Base-by-base conservation (phyloP, 2,329 filamentous ascomycete species). In the Trichoderma asperellum region DNA sequence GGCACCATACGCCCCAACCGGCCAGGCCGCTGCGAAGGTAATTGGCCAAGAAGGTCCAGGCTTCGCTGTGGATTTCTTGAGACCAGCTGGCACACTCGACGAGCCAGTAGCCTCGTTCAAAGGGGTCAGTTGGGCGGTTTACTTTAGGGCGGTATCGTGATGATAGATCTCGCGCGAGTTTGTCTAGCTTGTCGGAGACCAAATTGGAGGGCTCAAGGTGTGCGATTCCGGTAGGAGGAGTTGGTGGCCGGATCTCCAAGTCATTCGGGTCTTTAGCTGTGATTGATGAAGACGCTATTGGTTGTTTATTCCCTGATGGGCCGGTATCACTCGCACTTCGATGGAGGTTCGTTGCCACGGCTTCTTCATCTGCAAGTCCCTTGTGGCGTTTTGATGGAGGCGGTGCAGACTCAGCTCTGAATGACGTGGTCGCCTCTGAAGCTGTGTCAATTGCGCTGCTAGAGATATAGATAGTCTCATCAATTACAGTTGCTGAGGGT, bases 21-120 rank as follows among this genome's bases (percentile, higher is more conserved):
- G 87, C 85, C 27, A 83, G 80, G 0, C 89, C 88, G 32, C 81
- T 82, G 6, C 81, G 81, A 40, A 96, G 80, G 60, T 88, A 87
- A 18, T 89, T 85, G 6, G 82, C 82, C 29, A 94, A 79, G 62
- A 86, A 89, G 0, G 80, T 78, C 91, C 92, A 94, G 8, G 89
- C 84, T 2, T 83, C 80, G 18, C 81, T 77, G 61, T 87, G 85
- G 4, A 84, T 74, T 0, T 79, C 77, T 0, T 76, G 64, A 0
- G 80, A 76, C 91, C 91, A 93, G 1, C 73, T 62, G 0, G 79
- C 75, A 72, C 86, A 89, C 72, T 89, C 82, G 5, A 97, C 74
- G 2, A 83, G 78, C 94, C 94, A 97, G 78, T 92, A 89, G 0
- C 94, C 94, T 18, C 94, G 85, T 77, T 97, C 93, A 47, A 91